A percentile compares a stretch with the other conserved stretches of the same genome.
Conservation (phyloP, 805 yeast species). For the Debaryomyces hansenii region DNA sequence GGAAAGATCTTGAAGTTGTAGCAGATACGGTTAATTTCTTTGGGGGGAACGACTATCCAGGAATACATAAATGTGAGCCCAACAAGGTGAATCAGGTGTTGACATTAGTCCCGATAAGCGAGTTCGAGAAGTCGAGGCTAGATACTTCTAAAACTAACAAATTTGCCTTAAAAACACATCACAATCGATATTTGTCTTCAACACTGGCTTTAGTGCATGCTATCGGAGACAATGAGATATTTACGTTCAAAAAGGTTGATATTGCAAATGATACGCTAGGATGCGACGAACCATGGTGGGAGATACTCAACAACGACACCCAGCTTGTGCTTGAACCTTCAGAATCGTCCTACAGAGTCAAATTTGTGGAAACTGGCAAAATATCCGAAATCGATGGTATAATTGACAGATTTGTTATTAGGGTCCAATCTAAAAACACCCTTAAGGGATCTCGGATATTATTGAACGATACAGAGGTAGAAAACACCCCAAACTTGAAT, state of each 20-base stretch:
- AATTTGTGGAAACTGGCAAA: background rate
- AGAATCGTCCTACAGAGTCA: background rate
- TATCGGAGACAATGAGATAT: slow-evolving; percentile 3
- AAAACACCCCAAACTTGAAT: slow-evolving; percentile 1
- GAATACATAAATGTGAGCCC: slow-evolving; percentile 2
- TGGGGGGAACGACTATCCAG: background rate
- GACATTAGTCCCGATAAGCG: slow-evolving; percentile 4
- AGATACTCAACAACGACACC: background rate
- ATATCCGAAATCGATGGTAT: background rate
- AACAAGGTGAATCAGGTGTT: slow-evolving; percentile 4
- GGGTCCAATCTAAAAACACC: slow-evolving; percentile 7
- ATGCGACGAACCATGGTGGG: slow-evolving; percentile 5
- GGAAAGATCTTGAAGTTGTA: background rate
- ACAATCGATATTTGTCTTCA: slow-evolving; percentile 4
- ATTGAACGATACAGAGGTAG: background rate
- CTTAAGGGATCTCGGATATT: slow-evolving; percentile 2
- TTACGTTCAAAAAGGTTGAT: background rate
- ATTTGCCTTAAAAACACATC: slow-evolving; percentile 1
- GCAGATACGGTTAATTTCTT: background rate
- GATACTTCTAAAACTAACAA: background rate
- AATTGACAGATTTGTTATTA: slow-evolving; percentile 2
- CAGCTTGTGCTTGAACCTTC: background rate
- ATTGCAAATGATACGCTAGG: background rate
- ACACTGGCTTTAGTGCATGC: slow-evolving; percentile 1
- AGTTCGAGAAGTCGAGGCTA: slow-evolving; percentile 1